These are phyloP conservation scores for Boletus rubroflammeus DNA, from an alignment of 768 basidiomycete genomes.

Conservation along the genomic window DNA sequence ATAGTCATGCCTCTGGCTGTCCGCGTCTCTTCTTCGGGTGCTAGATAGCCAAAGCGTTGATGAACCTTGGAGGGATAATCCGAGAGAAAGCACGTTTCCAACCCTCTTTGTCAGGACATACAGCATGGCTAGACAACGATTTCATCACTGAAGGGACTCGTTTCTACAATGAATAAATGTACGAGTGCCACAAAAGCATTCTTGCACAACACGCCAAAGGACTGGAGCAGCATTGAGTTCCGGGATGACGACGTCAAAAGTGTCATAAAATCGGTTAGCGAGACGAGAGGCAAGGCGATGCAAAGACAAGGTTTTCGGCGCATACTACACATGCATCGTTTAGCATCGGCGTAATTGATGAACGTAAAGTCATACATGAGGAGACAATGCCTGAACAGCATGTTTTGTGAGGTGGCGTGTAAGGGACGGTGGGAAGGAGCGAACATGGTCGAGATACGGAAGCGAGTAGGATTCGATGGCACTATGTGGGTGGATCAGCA, in stretches of 20 bases:
- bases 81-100: constrained; percentile 50
- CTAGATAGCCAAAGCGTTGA: constrained; percentile 43
- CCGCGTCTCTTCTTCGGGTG: constrained; percentile 37
- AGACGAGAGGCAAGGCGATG: constrained; percentile 63
- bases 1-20: constrained; percentile 55
- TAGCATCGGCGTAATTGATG: constrained; percentile 7
- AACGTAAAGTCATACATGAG: constrained; percentile 44
- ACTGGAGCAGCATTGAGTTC: constrained; percentile 73
- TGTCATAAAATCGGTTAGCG: constrained; percentile 49
- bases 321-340: constrained; percentile 43
- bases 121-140: constrained; percentile 44
- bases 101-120: constrained; percentile 64
- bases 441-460: constrained; percentile 75
- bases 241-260: constrained; percentile 62
- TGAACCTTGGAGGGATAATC: constrained; percentile 55
- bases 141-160: neutral
- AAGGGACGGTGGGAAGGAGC: constrained; percentile 59
- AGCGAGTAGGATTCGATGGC: constrained; percentile 71
- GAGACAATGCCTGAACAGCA: constrained; percentile 61
- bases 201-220: constrained; percentile 67
- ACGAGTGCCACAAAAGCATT: constrained; percentile 73
- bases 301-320: constrained; percentile 55
- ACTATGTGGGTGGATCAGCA: constrained; percentile 37
- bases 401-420: constrained; percentile 70
- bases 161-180: constrained; percentile 32